Base-by-base conservation (phyloP, 805 yeast genomes). In the Myxozyma udenii region DNA sequence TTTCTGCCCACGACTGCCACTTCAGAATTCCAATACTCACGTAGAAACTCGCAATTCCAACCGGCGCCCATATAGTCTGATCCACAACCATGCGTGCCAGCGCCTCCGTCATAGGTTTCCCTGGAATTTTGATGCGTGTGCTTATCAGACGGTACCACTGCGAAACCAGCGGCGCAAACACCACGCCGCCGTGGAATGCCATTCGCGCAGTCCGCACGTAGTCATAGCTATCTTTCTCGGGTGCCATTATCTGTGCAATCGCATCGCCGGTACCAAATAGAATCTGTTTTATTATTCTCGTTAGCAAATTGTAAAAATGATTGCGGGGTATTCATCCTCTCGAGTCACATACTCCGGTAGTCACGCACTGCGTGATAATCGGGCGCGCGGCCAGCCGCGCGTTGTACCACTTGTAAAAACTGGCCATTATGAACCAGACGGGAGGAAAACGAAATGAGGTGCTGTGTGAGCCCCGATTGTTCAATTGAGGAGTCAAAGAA, bases 81-180 rank as follows among this genome's bases (percentile, higher is more conserved):
- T 90, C 97, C 5, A 78, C 74, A 0, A 77, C 75, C 14, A 85
- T 88, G 44, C 87, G 69, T 7, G 71, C 63, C 0, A 71, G 19
- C 0, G 79, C 73, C 53, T 78, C 74, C 22, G 44, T 28, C 16
- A 48, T 36, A 1, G 64, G 64, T 16, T 53, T 44, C 2, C 55
- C 55, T 7, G 53, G 53, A 7, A 54, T 21, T 4, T 21, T 28
- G 7, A 56, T 22, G 24, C 60, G 48, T 3, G 60, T 25, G 42
- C 50, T 62, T 37, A 57, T 50, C 32, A 44, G 36, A 40, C 22
- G 36, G 50, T 36, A 40, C 87, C 95, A 86, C 50, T 70, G 77
- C 48, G 78, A 79, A 9, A 85, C 95, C 40, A 88, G 71, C 26
- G 91, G 88, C 0, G 91, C 83, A 65, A 87, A 88, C 6, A 88